phyloP scores from a whole-genome alignment of 495 filamentous ascomycete species.

The Tuber calosporum region DNA sequence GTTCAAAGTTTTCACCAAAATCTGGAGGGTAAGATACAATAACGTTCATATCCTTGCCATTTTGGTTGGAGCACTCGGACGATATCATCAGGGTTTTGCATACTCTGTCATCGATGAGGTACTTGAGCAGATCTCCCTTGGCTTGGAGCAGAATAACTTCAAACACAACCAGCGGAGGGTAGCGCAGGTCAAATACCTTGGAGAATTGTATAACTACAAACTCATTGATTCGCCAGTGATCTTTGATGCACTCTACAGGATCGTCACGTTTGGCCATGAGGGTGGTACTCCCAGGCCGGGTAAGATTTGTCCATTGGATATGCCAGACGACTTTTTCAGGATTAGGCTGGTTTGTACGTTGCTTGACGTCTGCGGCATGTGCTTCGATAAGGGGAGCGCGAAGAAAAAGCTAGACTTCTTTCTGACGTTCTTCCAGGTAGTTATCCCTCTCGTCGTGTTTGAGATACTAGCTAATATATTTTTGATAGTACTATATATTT shows the following conservation, averaged over 20 bases:
- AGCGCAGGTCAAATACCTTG: conserved; percentile 92
- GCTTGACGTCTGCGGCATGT: conserved; percentile 91
- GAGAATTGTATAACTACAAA: conserved; percentile 95
- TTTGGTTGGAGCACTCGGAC: conserved; percentile 76
- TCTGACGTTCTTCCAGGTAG: conserved; percentile 82
- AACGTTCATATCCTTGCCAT: conserved; percentile 94
- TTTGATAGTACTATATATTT: conserved; percentile 69
- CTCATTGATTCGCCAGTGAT: conserved; percentile 94
- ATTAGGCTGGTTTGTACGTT: conserved; percentile 81
- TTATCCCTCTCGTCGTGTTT: conserved; percentile 3
- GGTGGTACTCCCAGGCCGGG: conserved; percentile 75
- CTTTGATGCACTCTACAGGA: conserved; percentile 90
- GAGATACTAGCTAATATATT: conserved; percentile 43
- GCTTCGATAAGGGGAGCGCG: conserved; percentile 84
- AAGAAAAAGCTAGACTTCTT: conserved; percentile 99
- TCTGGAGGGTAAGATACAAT: conserved; percentile 93
- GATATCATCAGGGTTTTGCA: conserved; percentile 86
- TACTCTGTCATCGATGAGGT: conserved; percentile 82
- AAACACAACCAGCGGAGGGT: conserved; percentile 93
- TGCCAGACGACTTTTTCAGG: conserved; percentile 92
- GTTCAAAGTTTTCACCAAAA: conserved; percentile 87
- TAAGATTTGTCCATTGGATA: conserved; percentile 64
- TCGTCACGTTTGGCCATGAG: conserved; percentile 84
- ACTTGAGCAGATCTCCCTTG: conserved; percentile 77
- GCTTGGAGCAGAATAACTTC: conserved; percentile 93